These are phyloP conservation scores for Rhodosporidiobolus odoratus DNA, from an alignment of 768 basidiomycete species.

Conservation along the genomic window DNA sequence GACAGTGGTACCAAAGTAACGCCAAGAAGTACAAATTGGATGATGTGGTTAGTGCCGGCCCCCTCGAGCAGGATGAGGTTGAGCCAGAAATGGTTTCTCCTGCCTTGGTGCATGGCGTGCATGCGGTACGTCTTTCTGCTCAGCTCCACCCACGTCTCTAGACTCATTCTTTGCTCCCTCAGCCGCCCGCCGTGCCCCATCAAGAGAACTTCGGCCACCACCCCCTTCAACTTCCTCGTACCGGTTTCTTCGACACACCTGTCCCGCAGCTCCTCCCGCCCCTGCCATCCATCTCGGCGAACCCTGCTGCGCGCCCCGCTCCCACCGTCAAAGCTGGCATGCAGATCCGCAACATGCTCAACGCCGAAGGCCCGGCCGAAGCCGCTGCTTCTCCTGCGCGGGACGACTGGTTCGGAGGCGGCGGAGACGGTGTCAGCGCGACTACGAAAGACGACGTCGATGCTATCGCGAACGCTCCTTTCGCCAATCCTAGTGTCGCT, in stretches of 20 bases:
- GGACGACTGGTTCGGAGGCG: constrained; percentile 34
- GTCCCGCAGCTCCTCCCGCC: constrained; percentile 14
- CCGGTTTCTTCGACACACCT: constrained; percentile 20
- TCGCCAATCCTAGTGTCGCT: background rate
- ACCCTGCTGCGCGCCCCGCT: background rate
- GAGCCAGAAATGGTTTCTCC: constrained; percentile 1
- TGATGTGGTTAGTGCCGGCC: constrained; percentile 20
- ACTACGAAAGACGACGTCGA: constrained; percentile 14
- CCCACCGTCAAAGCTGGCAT: constrained; percentile 17
- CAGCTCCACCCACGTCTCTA: too few species aligned
- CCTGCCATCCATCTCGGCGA: background rate
- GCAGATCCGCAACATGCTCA: constrained; percentile 40
- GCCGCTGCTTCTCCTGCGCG: background rate
- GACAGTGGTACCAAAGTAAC: constrained; percentile 38
- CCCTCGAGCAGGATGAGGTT: background rate
- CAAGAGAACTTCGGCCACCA: background rate
- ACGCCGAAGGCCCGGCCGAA: constrained; percentile 32
- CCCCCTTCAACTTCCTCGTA: constrained; percentile 18
- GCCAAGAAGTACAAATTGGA: constrained; percentile 42
- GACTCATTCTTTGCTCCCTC: background rate
- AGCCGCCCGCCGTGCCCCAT: background rate
- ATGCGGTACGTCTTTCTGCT: background rate
- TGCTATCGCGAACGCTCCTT: background rate
- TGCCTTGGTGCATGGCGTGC: background rate
- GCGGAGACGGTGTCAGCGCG: background rate